These are phyloP conservation scores for Ganoderma lucidum DNA, from an alignment of 1,284 basidiomycete genomes.

Conservation along the genomic window DNA sequence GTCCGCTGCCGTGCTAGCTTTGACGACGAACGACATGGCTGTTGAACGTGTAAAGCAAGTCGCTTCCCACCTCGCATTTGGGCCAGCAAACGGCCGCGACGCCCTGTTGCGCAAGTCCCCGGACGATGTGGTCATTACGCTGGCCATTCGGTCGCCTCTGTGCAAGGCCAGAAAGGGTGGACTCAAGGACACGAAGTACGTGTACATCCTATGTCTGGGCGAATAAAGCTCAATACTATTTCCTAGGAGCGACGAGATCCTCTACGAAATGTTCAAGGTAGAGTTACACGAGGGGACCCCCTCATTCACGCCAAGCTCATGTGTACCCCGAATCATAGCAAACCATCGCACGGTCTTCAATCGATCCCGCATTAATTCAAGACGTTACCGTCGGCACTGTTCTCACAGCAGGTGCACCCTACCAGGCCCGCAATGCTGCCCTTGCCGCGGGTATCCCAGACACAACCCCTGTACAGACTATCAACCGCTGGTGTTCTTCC, in stretches of 20 bases:
- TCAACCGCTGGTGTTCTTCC: slow-evolving; percentile 85
- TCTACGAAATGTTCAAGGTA: slow-evolving; percentile 82
- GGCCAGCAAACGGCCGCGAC: slow-evolving; percentile 49
- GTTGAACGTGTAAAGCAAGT: slow-evolving; percentile 71
- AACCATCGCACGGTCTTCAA: slow-evolving; percentile 63
- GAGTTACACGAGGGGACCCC: slow-evolving; percentile 11
- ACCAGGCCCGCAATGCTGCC: slow-evolving; percentile 76
- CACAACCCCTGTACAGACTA: slow-evolving; percentile 74
- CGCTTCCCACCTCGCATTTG: slow-evolving; percentile 61
- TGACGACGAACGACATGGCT: slow-evolving; percentile 18
- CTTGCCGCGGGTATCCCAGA: slow-evolving; percentile 87
- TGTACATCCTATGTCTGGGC: not conserved
- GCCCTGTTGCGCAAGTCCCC: slow-evolving; percentile 64
- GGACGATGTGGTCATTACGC: slow-evolving; percentile 83
- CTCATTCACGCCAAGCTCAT: not conserved
- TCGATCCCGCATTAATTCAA: slow-evolving; percentile 76
- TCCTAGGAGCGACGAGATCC: slow-evolving; percentile 74
- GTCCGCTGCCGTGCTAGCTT: not conserved
- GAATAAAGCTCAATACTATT: not conserved
- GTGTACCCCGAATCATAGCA: slow-evolving; percentile 51
- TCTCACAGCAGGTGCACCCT: slow-evolving; percentile 64
- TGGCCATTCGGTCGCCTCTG: slow-evolving; percentile 79
- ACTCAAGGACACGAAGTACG: slow-evolving; percentile 78
- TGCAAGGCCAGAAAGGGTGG: slow-evolving; percentile 84
- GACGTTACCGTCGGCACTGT: slow-evolving; percentile 85